Base-by-base conservation (phyloP, 805 yeast genomes). In the Myxozyma sirexii region DNA sequence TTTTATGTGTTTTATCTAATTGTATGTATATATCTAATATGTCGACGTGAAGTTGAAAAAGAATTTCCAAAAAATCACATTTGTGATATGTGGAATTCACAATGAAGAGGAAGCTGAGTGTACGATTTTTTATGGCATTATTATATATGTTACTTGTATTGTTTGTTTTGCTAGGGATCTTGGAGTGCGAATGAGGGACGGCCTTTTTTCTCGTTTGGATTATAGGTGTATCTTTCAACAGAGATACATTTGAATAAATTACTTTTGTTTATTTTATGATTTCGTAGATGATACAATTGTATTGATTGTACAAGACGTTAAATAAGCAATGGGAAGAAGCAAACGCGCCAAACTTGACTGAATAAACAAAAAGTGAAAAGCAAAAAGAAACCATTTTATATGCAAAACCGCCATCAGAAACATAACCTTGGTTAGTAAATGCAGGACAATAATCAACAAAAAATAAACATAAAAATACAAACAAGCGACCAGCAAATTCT, bases 181-280 rank as follows among this genome's bases (percentile, higher is more conserved):
- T 39, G 33, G 42, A 38, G 21, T 38, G 42, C 42, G 4, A 38
- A 17, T n/a, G 17, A 31, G 59, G 33, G 48, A 55, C 54, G 59
- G 54, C 59, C 49, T 35, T 29, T 29, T 29, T 29, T n/a, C n/a
- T n/a, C n/a, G n/a, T n/a, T 48, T 12, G 10, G 48, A 45, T 27
- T 41, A 45, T 29, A 10, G n/a, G 21, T 13, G 49, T 45, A 47
- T 56, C 54, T 56, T 56, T 56, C 59, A 56, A 56, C 59, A 56
- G 59, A 56, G 59, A 41, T 39, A 45, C 38, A 23, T 17, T 21
- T 17, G 13, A 45, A 31, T 45, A 17, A 31, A 15, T 41, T 23
- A 10, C 41, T 41, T 39, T 48, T 41, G 13, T 7, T 26, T 31
- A 44, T 42, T n/a, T n/a, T 21, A 49, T 17, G 35, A 29, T 29